These are phyloP conservation scores for Calocybe gambosa DNA, from an alignment of 1,284 basidiomycete genomes.

Conservation along the genomic window DNA sequence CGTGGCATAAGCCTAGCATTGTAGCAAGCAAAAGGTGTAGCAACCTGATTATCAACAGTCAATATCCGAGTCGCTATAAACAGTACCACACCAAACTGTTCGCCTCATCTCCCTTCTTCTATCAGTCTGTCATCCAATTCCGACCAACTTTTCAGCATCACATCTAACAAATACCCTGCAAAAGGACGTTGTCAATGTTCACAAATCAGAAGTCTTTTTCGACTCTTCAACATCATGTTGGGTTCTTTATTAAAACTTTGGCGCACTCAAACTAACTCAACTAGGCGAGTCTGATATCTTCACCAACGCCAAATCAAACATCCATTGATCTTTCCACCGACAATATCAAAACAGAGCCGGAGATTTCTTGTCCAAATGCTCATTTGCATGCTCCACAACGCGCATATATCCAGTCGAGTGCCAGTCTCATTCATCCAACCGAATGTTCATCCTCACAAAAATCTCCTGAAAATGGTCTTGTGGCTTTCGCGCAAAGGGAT, in stretches of 20 bases:
- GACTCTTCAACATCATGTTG: background rate
- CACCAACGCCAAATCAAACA: background rate
- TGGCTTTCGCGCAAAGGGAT: background rate
- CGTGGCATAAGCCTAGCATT: too few species aligned
- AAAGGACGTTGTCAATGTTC: background rate
- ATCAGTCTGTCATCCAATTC: background rate
- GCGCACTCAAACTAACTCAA: background rate
- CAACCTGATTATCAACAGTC: too few species aligned
- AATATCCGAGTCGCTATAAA: background rate
- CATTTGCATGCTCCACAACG: background rate
- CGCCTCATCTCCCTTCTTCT: background rate
- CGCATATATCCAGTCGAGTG: background rate
- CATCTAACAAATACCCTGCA: background rate
- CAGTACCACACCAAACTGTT: background rate
- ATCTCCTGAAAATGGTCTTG: background rate
- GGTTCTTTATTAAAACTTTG: background rate
- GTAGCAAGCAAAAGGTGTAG: too few species aligned
- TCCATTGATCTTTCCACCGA: background rate
- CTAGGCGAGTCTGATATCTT: background rate
- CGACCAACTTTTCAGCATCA: background rate
- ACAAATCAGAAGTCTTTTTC: background rate
- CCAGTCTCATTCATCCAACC: background rate
- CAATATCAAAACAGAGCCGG: background rate
- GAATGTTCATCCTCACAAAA: background rate
- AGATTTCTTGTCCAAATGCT: background rate